Conservation (phyloP, 805 yeast species). For the Wickerhamomyces bovis region DNA sequence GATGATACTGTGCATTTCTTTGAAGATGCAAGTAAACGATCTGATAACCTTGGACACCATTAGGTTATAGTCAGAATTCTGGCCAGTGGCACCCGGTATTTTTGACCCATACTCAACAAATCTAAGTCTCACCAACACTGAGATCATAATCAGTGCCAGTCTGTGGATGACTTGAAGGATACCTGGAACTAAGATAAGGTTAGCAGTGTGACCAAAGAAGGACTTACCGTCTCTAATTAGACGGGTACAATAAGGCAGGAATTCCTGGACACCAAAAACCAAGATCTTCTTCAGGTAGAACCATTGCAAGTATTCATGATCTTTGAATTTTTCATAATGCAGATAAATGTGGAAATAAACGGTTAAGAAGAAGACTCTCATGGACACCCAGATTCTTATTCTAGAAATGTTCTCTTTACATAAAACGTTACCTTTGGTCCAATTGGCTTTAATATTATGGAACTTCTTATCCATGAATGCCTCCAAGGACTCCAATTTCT, state of each 20-base stretch:
- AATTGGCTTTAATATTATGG: not conserved
- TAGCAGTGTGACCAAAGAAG: not conserved
- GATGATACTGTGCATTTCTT: not conserved
- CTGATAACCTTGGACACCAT: not conserved
- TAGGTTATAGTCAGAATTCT: not conserved
- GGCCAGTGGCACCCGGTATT: not conserved
- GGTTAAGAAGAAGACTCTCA: conserved; percentile 1
- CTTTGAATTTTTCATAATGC: conserved; percentile 1
- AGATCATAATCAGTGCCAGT: not conserved
- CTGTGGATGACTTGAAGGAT: conserved; percentile 4
- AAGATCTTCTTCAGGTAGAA: conserved; percentile 6
- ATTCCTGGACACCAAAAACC: conserved; percentile 1
- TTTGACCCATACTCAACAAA: conserved; percentile 1
- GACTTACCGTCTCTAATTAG: not conserved
- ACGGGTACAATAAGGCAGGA: not conserved
- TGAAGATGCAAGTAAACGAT: not conserved
- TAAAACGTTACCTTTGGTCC: not conserved
- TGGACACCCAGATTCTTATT: not conserved
- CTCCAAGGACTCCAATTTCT: not conserved
- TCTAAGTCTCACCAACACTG: conserved; percentile 6
- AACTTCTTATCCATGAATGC: not conserved
- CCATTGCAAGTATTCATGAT: conserved; percentile 1
- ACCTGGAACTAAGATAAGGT: not conserved
- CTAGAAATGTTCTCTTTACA: not conserved
- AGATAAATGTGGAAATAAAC: conserved; percentile 2